These are phyloP conservation scores for Dactylellina leptospora DNA, from an alignment of 2,329 filamentous ascomycete species.

Conservation along the genomic window DNA sequence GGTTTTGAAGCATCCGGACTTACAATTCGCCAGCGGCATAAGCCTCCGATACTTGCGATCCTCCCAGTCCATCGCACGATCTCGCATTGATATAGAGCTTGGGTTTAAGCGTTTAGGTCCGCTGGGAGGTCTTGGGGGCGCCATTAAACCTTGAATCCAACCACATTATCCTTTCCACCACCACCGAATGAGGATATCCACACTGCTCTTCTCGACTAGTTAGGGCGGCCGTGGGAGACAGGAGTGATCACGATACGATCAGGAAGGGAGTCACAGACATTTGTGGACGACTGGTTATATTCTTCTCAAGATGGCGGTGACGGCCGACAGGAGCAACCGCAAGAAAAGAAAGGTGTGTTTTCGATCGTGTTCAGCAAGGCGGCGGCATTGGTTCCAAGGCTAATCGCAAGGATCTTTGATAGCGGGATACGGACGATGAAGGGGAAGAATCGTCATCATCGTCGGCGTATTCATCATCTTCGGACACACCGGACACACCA, in stretches of 20 bases:
- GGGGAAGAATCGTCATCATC: conserved; percentile 37
- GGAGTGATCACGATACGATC: background rate
- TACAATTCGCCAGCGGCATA: background rate
- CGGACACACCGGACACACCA: conserved; percentile 35
- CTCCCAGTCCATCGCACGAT: background rate
- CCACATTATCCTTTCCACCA: background rate
- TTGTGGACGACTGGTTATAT: background rate
- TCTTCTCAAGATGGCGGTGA: conserved; percentile 29
- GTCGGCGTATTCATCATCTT: background rate
- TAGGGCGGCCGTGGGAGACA: conserved; percentile 43
- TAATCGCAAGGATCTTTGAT: background rate
- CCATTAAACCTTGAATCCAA: background rate
- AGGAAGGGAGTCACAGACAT: background rate
- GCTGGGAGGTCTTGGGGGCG: background rate
- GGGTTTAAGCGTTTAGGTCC: background rate
- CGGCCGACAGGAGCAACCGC: conserved; percentile 23
- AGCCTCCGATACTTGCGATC: conserved; percentile 7
- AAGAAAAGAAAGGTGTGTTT: conserved; percentile 50
- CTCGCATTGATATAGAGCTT: background rate
- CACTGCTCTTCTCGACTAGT: conserved; percentile 19
- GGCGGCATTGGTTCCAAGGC: background rate
- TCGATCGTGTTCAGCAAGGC: background rate
- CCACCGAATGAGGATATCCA: conserved; percentile 34
- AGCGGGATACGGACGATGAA: conserved; percentile 52
- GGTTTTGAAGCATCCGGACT: background rate